A percentile compares a stretch with the other conserved stretches of the same genome.
Conservation (phyloP, 2,329 filamentous ascomycete species). For the Pseudogymnoascus sp. region DNA sequence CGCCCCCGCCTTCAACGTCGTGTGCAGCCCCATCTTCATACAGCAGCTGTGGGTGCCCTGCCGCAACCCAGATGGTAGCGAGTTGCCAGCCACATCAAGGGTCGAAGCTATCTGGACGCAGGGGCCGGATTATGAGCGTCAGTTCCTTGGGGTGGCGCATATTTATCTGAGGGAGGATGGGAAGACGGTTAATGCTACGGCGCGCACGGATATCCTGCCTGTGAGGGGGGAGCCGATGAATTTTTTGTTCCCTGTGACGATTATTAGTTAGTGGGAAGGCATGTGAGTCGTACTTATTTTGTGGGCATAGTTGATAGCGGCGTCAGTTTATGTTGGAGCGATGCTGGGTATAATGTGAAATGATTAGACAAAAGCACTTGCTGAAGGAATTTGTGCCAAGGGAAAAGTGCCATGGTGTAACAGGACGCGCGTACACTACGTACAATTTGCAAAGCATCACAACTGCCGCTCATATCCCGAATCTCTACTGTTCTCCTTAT, state of each 20-base stretch:
- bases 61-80: slow-evolving; percentile 12
- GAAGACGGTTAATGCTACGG: neutral
- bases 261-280: neutral
- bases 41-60: slow-evolving; percentile 21
- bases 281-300: neutral
- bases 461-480: neutral
- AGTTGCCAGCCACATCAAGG: slow-evolving; percentile 9
- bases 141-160: slow-evolving; percentile 21
- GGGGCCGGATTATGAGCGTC: slow-evolving; percentile 13
- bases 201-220: neutral
- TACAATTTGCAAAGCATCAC: neutral
- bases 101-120: slow-evolving; percentile 21
- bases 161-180: slow-evolving; percentile 13
- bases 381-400: neutral
- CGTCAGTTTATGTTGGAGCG: neutral
- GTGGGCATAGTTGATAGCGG: neutral
- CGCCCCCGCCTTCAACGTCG: slow-evolving; percentile 23
- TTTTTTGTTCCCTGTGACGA: neutral
- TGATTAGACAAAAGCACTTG: slow-evolving; percentile 1
- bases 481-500: neutral
- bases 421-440: neutral
- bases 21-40: slow-evolving; percentile 22
- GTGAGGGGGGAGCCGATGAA: neutral
- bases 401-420: neutral
- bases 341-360: neutral